phyloP scores from a whole-genome alignment of 176 grass and related monocot species.

The Lolium rigidum region DNA sequence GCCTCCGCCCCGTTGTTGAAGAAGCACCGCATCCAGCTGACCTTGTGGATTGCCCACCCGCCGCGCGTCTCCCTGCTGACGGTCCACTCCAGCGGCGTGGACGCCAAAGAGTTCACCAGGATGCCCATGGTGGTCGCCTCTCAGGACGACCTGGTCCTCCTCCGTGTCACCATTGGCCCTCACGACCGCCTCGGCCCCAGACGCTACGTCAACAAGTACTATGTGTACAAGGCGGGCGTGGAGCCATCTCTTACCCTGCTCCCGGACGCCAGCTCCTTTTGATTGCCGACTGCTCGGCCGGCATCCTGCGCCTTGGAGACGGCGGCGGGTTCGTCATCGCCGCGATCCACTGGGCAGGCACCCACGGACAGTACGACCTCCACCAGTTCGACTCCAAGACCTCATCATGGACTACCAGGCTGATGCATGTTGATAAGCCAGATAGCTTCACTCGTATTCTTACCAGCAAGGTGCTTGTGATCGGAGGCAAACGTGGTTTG shows the following conservation, averaged over 20 bases:
- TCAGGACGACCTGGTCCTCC: not conserved
- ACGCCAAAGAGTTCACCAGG: not conserved
- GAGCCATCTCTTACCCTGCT: not conserved
- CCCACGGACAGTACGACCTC: not conserved
- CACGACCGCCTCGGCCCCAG: no score
- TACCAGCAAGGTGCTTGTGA: not conserved
- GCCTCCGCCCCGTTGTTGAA: not conserved
- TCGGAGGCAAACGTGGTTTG: not conserved
- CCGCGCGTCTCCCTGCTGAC: not conserved
- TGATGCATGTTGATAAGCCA: not conserved
- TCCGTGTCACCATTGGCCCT: not conserved
- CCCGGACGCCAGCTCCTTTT: no score
- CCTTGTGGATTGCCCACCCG: constrained; percentile 12
- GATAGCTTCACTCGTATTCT: not conserved
- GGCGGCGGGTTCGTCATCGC: not conserved
- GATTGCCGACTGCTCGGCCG: not conserved
- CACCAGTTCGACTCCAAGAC: constrained; percentile 10
- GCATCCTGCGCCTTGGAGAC: not conserved
- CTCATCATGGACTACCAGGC: not conserved
- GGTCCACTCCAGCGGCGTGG: not conserved
- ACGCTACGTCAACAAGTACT: no score
- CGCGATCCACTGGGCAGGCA: not conserved
- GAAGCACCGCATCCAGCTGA: no score
- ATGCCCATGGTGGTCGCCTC: not conserved
- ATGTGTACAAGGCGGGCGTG: not conserved